Evolutionary conservation across 192 early-diverging fungal genomes (phyloP), one percentile per base, ranked within the genome.

Genomic region (Chytriomyces confervae): DNA sequence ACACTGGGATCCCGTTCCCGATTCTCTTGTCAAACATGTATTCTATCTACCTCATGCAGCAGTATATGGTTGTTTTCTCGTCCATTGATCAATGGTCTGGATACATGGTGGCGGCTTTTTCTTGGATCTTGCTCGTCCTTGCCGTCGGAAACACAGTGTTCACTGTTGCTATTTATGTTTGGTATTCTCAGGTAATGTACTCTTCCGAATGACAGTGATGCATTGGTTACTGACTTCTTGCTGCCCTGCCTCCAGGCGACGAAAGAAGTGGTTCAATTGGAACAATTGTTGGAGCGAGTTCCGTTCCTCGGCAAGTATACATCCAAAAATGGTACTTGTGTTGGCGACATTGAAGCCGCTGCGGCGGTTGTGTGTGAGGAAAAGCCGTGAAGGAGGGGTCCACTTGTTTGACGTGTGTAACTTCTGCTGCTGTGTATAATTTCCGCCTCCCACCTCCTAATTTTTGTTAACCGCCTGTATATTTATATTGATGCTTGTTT

Each of bases 11-110:
- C 20, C 63, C 74, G 3, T 76, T 76, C 63, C 74, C 74, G 13
- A 50, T 50, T 23, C 63, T 76, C n/a, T 53, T 76, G 20, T 16
- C 47, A 44, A 76, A 76, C n/a, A 76, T 76, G 74, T 7, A 66
- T 6, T 61, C 74, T 8, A 76, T 76, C 29, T 18, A 61, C 6
- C 9, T 7, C 18, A 76, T 76, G 74, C 74, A 66, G 24, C 47
- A 66, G 23, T 76, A 76, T 47, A 16, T 76, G 20, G 62, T 29
- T 20, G 11, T 66, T 13, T 64, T 76, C 46, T 11, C 3, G n/a
- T 10, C 11, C 11, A 36, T 66, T 13, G 64, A 46, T 9, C 63
- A 64, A 13, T 76, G 62, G 62, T 43, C 20, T 44, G 49, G 27
- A 8, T 66, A 50, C 48, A 43, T 76, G 11, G 9, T 36, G 9